Evolutionary conservation across 176 grass and related monocot species (phyloP).

Genomic region (Oryza nivara): DNA sequence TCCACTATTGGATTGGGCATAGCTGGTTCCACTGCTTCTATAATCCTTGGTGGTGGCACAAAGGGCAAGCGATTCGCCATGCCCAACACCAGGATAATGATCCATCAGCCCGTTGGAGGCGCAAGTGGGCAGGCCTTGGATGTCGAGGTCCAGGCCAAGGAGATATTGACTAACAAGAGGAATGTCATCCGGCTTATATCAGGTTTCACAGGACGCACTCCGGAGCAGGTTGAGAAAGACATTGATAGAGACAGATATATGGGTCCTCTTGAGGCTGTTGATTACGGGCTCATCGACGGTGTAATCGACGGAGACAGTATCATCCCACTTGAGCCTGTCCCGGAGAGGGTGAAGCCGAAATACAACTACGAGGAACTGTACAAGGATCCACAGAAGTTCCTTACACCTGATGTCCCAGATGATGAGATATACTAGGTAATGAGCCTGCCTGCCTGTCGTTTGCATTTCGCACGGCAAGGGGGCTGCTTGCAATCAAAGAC

Average conservation of each 20-base stretch:
- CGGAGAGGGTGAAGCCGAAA: slow-evolving; percentile 65
- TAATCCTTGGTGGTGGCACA: slow-evolving; percentile 89
- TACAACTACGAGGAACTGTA: slow-evolving; percentile 61
- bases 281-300: slow-evolving; percentile 87
- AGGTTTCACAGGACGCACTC: slow-evolving; percentile 61
- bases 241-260: slow-evolving; percentile 90
- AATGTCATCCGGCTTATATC: slow-evolving; percentile 68
- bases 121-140: slow-evolving; percentile 73
- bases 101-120: slow-evolving; percentile 85
- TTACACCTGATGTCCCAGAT: slow-evolving; percentile 79
- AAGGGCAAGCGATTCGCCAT: slow-evolving; percentile 94
- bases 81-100: slow-evolving; percentile 96
- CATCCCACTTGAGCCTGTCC: slow-evolving; percentile 67
- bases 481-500: slow-evolving; percentile 13
- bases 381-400: slow-evolving; percentile 77
- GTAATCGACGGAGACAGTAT: slow-evolving; percentile 76
- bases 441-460: background rate
- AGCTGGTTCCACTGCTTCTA: slow-evolving; percentile 76
- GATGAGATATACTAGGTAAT: slow-evolving; percentile 83
- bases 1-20: slow-evolving; percentile 83
- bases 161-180: slow-evolving; percentile 84
- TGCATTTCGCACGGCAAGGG: background rate
- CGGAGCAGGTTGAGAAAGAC: slow-evolving; percentile 82
- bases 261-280: slow-evolving; percentile 86
- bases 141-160: slow-evolving; percentile 78